Evolutionary conservation across 495 filamentous ascomycete genomes (phyloP).

Genomic region (Xylaria castorea): DNA sequence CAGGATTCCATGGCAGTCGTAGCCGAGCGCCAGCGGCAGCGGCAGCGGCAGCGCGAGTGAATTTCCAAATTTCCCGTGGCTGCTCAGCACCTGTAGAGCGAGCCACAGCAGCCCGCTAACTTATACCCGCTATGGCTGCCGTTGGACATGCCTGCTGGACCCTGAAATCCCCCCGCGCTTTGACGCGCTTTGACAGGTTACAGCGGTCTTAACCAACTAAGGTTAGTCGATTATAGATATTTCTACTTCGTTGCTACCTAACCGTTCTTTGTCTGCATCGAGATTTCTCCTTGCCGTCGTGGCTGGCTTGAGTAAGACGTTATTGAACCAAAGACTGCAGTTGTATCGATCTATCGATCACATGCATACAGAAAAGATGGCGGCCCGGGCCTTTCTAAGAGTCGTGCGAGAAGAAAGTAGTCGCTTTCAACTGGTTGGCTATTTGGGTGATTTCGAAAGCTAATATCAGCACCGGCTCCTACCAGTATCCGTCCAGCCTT

Average conservation of each 20-base stretch:
- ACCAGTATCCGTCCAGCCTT: not conserved
- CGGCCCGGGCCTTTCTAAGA: not conserved
- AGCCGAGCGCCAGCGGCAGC: not conserved
- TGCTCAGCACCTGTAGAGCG: not conserved
- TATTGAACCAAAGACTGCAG: not conserved
- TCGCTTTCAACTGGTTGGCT: not conserved
- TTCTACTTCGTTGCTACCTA: not conserved
- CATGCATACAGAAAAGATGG: not conserved
- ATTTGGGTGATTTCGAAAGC: not conserved
- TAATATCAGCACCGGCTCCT: not conserved
- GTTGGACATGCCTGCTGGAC: conserved; percentile 6
- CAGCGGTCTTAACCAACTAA: not conserved
- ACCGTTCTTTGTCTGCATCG: not conserved
- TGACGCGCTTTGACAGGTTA: not conserved
- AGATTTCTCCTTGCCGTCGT: not conserved
- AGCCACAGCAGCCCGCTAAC: conserved; percentile 1
- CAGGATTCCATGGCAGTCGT: not conserved
- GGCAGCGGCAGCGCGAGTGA: not conserved
- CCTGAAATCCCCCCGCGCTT: not conserved
- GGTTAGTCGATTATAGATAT: not conserved
- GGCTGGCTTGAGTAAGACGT: not conserved
- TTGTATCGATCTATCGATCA: not conserved
- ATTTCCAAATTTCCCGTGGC: not conserved
- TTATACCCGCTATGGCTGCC: conserved; percentile 7
- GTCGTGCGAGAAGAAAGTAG: not conserved